Base-by-base conservation (phyloP, 495 filamentous ascomycete genomes). In the Aspergillus homomorphus region DNA sequence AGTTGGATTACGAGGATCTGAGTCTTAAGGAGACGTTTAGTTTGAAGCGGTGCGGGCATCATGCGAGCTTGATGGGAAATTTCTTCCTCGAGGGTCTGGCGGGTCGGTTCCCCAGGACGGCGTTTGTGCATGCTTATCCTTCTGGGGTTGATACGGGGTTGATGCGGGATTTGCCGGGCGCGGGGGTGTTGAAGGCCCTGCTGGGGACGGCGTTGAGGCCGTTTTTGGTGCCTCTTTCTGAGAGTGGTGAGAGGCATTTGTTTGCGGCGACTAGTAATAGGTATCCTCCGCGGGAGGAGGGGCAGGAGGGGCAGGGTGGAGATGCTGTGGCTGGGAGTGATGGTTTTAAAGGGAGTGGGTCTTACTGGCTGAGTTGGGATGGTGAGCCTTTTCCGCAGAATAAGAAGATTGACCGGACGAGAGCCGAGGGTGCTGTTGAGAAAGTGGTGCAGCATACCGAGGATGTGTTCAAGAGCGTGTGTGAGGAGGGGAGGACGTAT, bases 71-170 rank as follows among this genome's bases (percentile, higher is more conserved):
- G 9, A 54, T 58, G 63, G 58, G 33, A 51, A 53, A 58, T 58
- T 61, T 46, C 15, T 59, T 28, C 38, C 51, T 62, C 1, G 56
- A 56, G 52, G 52, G 7, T 4, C 43, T 66, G 54, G 59, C 61
- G 24, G 15, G 53, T 16, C 28, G 12, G 56, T 71, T 82, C 19
- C 81, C 81, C 1, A 64, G 71, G 1, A 80, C 84, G 6, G 69
- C 69, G 5, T 88, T 88, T 63, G 65, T 89, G 1, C 87, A 89
- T 54, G 64, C 73, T 20, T 84, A 73, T 49, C 86, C 87, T 0
- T 81, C 82, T 2, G 38, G 68, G 0, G 85, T 88, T 48, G 73
- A 75, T 45, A 80, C 80, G 0, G 68, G 69, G 4, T n/a, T 71
- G 1, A 43, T 61, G 33, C 65, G 70, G 0, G 71, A 71, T 1